A percentile compares a stretch with the other conserved stretches of the same genome.
These are phyloP conservation scores for Neonectria coccinea DNA, from an alignment of 2,329 filamentous ascomycete genomes.

Conservation along the genomic window DNA sequence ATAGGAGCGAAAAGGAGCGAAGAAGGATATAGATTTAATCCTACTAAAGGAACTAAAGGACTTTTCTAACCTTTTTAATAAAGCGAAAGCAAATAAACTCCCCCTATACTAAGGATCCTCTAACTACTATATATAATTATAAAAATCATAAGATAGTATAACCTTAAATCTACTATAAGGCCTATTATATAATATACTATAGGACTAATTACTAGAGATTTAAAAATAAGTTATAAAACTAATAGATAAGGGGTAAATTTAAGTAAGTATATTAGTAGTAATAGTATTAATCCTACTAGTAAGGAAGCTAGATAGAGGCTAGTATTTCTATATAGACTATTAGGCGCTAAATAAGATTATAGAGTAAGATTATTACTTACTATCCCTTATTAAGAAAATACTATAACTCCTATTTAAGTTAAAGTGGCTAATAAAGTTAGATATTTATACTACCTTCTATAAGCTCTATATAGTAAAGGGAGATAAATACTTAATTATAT, in stretches of 20 bases:
- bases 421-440: background rate
- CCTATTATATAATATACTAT: background rate
- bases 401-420: background rate
- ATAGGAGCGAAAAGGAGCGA: background rate
- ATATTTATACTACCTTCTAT: background rate
- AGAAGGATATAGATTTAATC: background rate
- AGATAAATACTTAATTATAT: background rate
- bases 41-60: background rate
- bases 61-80: background rate
- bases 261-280: background rate
- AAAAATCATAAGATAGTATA: background rate
- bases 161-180: background rate
- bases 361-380: background rate
- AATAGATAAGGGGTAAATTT: constrained; percentile 5
- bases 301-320: background rate
- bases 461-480: background rate
- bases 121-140: background rate
- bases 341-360: background rate
- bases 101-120: background rate
- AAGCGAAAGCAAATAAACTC: background rate
- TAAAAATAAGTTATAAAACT: background rate
- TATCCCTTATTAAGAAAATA: background rate
- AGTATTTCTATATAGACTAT: background rate
- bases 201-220: background rate
- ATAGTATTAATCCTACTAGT: background rate